Percentiles rank a stretch among this genome's conserved stretches.
These are phyloP conservation scores for Solanum lignicaule DNA, from an alignment of 257 asterid genomes.

Conservation along the genomic window DNA sequence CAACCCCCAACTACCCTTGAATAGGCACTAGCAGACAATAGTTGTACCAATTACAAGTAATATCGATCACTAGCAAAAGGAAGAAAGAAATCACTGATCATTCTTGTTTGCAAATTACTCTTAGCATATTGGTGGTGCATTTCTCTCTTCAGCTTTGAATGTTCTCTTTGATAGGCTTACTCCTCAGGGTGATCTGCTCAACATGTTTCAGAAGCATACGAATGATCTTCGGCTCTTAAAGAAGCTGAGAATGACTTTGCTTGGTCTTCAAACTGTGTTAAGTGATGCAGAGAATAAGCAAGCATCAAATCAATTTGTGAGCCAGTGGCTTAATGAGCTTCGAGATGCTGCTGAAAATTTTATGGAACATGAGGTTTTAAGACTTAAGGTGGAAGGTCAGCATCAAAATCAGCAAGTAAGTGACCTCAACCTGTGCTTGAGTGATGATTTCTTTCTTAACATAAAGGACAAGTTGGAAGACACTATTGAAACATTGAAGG, in stretches of 20 bases:
- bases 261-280: slow-evolving; percentile 4
- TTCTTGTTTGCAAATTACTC: neutral
- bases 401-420: neutral
- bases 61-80: no score
- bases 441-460: neutral
- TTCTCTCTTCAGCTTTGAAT: neutral
- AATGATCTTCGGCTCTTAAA: neutral
- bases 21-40: no score
- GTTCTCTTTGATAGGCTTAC: slow-evolving; percentile 5
- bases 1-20: no score
- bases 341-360: neutral
- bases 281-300: slow-evolving; percentile 9
- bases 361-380: neutral
- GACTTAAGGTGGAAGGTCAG: neutral
- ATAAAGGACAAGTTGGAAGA: neutral
- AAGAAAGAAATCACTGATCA: neutral
- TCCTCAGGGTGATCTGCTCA: neutral
- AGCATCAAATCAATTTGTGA: neutral
- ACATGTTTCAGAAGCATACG: neutral
- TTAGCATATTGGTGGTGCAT: neutral
- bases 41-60: no score
- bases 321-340: slow-evolving; percentile 8
- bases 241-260: neutral
- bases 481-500: neutral
- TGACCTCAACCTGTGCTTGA: neutral